Conservation (phyloP, 768 basidiomycete species). For the Cystofilobasidium ferigula region DNA sequence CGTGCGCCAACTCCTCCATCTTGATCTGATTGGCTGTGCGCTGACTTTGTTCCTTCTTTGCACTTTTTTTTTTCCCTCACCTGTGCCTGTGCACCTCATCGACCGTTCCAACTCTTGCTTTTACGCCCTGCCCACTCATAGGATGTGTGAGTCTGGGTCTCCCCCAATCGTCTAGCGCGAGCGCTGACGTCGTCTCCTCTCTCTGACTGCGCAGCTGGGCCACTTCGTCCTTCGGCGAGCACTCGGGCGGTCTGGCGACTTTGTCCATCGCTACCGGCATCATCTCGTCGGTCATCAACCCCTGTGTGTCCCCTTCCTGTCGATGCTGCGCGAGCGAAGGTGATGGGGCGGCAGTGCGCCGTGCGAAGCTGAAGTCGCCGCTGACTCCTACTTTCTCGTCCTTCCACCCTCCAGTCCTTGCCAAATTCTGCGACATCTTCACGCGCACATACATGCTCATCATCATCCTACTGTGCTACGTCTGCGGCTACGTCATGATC, state of each 20-base stretch:
- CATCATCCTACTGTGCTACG: constrained; percentile 27
- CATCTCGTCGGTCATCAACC: constrained; percentile 31
- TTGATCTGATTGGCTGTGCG: too few species aligned
- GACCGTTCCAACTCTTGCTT: too few species aligned
- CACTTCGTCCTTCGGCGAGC: constrained; percentile 33
- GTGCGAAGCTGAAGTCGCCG: too few species aligned
- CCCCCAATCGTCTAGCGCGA: neutral
- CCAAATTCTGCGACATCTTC: constrained; percentile 34
- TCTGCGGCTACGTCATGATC: constrained; percentile 36
- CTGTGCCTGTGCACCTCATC: too few species aligned
- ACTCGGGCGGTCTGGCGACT: constrained; percentile 33
- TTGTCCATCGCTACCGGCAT: constrained; percentile 34
- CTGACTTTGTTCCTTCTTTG: too few species aligned
- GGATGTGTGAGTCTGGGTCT: neutral
- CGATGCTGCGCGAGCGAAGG: too few species aligned
- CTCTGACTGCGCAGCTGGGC: constrained; percentile 28
- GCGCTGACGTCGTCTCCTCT: neutral
- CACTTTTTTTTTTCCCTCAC: too few species aligned
- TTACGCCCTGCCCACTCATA: constrained; percentile 1
- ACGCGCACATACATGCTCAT: constrained; percentile 31
- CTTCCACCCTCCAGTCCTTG: constrained; percentile 24
- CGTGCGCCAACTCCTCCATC: too few species aligned
- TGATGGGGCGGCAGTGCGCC: too few species aligned
- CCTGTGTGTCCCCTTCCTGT: constrained; percentile 21
- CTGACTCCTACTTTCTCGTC: neutral